These are phyloP conservation scores for Backusella circina DNA, from an alignment of 192 early-diverging fungal genomes.

Conservation along the genomic window DNA sequence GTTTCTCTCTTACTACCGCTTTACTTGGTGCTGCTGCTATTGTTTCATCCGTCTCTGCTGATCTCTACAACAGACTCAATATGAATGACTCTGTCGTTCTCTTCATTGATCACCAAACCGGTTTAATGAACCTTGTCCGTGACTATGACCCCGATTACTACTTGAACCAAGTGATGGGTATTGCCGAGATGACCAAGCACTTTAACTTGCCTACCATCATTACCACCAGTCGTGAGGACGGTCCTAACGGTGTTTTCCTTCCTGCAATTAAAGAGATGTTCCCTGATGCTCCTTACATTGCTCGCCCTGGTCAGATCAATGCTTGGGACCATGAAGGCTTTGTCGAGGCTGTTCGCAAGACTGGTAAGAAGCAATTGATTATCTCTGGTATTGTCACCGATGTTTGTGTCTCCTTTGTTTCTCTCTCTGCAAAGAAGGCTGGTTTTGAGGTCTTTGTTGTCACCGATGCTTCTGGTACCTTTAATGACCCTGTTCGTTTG, in stretches of 20 bases:
- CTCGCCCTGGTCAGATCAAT: slow-evolving; percentile 33
- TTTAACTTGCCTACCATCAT: slow-evolving; percentile 23
- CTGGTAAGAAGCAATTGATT: slow-evolving; percentile 31
- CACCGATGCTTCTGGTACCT: slow-evolving; percentile 33
- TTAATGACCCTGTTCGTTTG: slow-evolving; percentile 19
- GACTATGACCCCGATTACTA: slow-evolving; percentile 24
- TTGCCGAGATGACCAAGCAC: slow-evolving; percentile 16
- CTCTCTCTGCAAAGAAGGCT: slow-evolving; percentile 33
- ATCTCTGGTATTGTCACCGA: slow-evolving; percentile 34
- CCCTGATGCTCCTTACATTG: slow-evolving; percentile 24
- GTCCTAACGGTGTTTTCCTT: slow-evolving; percentile 26
- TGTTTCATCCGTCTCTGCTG: background rate
- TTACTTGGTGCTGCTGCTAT: slow-evolving; percentile 3
- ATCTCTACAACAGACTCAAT: slow-evolving; percentile 20
- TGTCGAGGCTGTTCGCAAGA: slow-evolving; percentile 25
- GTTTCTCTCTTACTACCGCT: slow-evolving; percentile 7
- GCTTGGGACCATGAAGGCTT: slow-evolving; percentile 28
- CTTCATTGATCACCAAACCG: slow-evolving; percentile 31
- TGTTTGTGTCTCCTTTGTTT: slow-evolving; percentile 31
- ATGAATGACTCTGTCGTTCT: slow-evolving; percentile 24
- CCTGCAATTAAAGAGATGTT: slow-evolving; percentile 22
- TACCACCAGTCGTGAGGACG: slow-evolving; percentile 29
- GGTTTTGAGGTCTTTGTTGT: slow-evolving; percentile 34
- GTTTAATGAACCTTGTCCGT: slow-evolving; percentile 17
- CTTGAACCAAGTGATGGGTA: slow-evolving; percentile 21